These are phyloP conservation scores for Clitopilus hobsonii DNA, from an alignment of 768 basidiomycete genomes.

Conservation along the genomic window DNA sequence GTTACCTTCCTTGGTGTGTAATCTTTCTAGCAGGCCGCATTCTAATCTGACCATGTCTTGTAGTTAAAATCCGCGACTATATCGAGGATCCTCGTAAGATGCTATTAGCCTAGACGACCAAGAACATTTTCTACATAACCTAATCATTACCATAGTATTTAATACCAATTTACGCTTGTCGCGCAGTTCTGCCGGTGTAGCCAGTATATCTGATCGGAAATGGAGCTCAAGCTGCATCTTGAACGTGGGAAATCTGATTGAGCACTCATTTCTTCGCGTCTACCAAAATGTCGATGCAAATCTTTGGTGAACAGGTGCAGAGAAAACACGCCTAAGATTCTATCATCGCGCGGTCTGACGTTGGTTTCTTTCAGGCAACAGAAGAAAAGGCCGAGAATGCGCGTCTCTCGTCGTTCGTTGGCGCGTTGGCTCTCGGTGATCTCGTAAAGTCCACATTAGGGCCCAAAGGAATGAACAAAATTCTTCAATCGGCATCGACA, in stretches of 20 bases:
- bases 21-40: constrained; percentile 8
- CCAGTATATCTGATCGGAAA: not conserved
- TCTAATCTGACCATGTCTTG: not conserved
- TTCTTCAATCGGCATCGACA: constrained; percentile 85
- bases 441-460: constrained; percentile 98
- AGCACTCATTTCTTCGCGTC: not conserved
- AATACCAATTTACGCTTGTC: not conserved
- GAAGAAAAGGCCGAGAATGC: constrained; percentile 98
- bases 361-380: constrained; percentile 75
- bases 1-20: constrained; percentile 92
- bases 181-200: not conserved
- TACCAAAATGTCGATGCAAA: constrained; percentile 61
- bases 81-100: constrained; percentile 94
- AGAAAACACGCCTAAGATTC: not conserved
- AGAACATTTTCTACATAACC: not conserved
- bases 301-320: constrained; percentile 59
- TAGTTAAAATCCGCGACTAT: constrained; percentile 90
- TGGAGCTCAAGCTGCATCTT: not conserved
- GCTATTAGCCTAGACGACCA: constrained; percentile 50
- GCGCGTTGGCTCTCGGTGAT: constrained; percentile 95
- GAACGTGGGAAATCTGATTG: not conserved
- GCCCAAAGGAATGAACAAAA: constrained; percentile 99
- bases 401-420: constrained; percentile 96
- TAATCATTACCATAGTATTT: not conserved
- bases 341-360: no score